Evolutionary conservation across 2,329 filamentous ascomycete species (phyloP), one percentile per base, ranked within the genome.

Genomic region (Fusarium sp.): DNA sequence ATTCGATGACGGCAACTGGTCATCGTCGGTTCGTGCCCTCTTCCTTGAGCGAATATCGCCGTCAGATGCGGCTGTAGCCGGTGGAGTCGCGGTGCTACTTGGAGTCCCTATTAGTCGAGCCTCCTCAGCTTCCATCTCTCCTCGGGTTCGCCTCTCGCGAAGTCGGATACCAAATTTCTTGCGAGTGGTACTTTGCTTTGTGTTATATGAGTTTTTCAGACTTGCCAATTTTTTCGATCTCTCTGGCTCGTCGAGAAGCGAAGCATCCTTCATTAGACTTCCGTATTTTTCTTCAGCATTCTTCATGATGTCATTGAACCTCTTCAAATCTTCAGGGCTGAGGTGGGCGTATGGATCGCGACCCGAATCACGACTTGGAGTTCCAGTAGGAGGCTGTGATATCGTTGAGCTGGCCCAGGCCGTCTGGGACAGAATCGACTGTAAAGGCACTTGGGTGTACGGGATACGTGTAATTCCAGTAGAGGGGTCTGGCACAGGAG

Each of bases 131-230:
- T 84, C 80, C 21, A 88, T 85, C 65, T 86, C 84, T 1, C 80
- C 81, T 66, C 77, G 84, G 5, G 84, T 84, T 2, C 87, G 84
- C 18, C 86, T 81, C 69, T 85, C 82, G 1, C 86, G 84, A 19
- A 90, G 81, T 4, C 84, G 83, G 37, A 90, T 86, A n/a, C 88
- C 88, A 66, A 86, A 89, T 66, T 85, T 88, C 76, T 88, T 89
- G 18, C 88, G 84, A 7, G 88, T 86, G n/a, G 83, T 83, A 59
- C 86, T 88, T 76, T 88, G 87, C 63, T 87, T 88, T 7, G 86
- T 88, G 46, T 85, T 85, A 72, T 86, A 88, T 7, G 83, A 84
- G 69, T 89, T 89, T 44, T 84, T 84, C 3, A 89, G 73, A 15
- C 80, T 83, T 0, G 83, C 81, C 0, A 88, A 57, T 51, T 70